These are phyloP conservation scores for Boletus insuetus DNA, from an alignment of 768 basidiomycete species.

Conservation along the genomic window DNA sequence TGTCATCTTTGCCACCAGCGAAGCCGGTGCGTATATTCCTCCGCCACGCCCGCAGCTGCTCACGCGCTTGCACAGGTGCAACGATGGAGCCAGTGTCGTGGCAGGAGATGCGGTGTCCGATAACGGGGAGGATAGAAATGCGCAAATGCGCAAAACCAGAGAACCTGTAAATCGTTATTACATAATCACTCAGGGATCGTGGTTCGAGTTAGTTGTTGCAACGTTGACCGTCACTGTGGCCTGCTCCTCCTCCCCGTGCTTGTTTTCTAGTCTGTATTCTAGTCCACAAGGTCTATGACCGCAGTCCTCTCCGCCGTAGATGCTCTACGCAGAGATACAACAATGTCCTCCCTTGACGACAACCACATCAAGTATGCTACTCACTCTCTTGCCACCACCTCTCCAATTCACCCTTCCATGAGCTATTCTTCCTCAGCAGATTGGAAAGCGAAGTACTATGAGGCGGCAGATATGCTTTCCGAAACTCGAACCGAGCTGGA, in stretches of 20 bases:
- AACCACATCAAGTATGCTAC: conserved; percentile 53
- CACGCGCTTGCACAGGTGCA: conserved; percentile 46
- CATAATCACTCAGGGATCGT: conserved; percentile 19
- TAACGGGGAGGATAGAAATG: conserved; percentile 74
- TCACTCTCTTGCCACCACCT: conserved; percentile 11
- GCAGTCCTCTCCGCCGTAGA: conserved; percentile 63
- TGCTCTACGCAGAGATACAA: conserved; percentile 54
- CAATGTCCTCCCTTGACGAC: conserved; percentile 63
- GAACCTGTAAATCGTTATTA: conserved; percentile 40
- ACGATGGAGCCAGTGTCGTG: conserved; percentile 86
- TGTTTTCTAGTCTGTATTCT: conserved; percentile 24
- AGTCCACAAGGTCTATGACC: conserved; percentile 44
- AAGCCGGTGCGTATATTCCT: conserved; percentile 57
- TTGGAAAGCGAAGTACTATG: conserved; percentile 79
- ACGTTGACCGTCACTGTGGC: conserved; percentile 7
- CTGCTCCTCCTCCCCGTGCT: conserved; percentile 1
- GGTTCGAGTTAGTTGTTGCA: conserved; percentile 10
- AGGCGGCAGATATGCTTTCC: conserved; percentile 78
- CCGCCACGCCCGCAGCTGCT: not conserved
- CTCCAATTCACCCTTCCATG: conserved; percentile 15
- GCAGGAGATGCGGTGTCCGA: conserved; percentile 88
- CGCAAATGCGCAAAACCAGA: conserved; percentile 89
- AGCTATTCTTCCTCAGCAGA: conserved; percentile 63
- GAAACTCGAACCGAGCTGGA: conserved; percentile 85
- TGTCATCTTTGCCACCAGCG: conserved; percentile 87